These are phyloP conservation scores for Nakataea oryzae DNA, from an alignment of 2,329 filamentous ascomycete genomes.

Conservation along the genomic window DNA sequence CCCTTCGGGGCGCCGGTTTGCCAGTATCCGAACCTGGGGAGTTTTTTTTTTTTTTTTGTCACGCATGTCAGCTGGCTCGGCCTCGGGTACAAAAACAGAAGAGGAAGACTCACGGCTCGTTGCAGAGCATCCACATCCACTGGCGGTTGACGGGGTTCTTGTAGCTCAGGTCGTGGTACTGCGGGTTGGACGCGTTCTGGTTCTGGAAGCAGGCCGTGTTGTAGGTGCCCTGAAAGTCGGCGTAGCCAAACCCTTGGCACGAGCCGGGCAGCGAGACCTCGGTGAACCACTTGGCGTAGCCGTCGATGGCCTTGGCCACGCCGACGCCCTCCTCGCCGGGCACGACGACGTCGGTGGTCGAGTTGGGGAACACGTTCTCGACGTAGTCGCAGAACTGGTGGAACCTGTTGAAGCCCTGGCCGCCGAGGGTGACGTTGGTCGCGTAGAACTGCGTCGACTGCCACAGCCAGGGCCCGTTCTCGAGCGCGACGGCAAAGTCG, in stretches of 20 bases:
- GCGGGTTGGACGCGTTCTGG: slow-evolving; percentile 31
- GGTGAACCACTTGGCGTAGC: slow-evolving; percentile 39
- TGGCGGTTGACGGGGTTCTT: slow-evolving; percentile 35
- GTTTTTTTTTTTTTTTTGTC: neutral
- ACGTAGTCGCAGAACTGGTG: slow-evolving; percentile 38
- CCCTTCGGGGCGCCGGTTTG: slow-evolving; percentile 32
- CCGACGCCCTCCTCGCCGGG: slow-evolving; percentile 41
- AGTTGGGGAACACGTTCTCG: slow-evolving; percentile 30
- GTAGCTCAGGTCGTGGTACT: slow-evolving; percentile 23
- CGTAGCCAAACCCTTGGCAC: slow-evolving; percentile 29
- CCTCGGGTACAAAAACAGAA: neutral
- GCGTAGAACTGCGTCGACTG: slow-evolving; percentile 24
- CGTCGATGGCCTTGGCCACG: slow-evolving; percentile 35
- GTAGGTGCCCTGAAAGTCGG: slow-evolving; percentile 15
- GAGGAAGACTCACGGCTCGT: slow-evolving; percentile 21
- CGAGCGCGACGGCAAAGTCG: slow-evolving; percentile 34
- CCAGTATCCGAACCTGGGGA: slow-evolving; percentile 26
- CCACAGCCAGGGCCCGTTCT: slow-evolving; percentile 47
- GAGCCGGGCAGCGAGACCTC: slow-evolving; percentile 28
- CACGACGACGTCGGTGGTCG: slow-evolving; percentile 23
- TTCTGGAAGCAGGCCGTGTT: slow-evolving; percentile 35
- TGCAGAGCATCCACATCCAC: slow-evolving; percentile 47
- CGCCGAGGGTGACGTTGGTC: slow-evolving; percentile 26
- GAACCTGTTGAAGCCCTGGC: slow-evolving; percentile 22
- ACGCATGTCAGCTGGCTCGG: neutral